phyloP scores from a whole-genome alignment of 2,329 filamentous ascomycete genomes.

The Penicillium sp. region DNA sequence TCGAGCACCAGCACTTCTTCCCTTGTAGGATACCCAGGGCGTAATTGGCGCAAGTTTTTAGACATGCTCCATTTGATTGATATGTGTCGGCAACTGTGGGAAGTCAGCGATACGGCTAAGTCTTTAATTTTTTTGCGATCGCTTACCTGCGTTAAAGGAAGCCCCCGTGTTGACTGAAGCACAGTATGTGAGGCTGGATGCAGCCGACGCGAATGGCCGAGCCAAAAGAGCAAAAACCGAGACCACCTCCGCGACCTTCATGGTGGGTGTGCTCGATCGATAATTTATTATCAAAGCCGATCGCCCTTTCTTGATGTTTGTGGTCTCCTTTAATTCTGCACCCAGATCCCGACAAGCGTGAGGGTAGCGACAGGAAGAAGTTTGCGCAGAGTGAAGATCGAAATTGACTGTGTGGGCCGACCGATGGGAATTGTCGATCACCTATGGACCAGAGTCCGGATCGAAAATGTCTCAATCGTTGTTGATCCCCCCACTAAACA shows the following conservation, averaged over 20 bases:
- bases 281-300: neutral
- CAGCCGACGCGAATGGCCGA: conserved; percentile 20
- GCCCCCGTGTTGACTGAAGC: conserved; percentile 47
- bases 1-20: conserved; percentile 51
- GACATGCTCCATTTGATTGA: conserved; percentile 49
- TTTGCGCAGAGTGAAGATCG: neutral
- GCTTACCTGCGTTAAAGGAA: conserved; percentile 38
- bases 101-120: conserved; percentile 8
- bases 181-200: conserved; percentile 40
- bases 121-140: neutral
- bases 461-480: neutral
- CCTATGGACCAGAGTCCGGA: neutral
- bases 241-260: conserved; percentile 23
- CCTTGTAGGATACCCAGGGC: conserved; percentile 48
- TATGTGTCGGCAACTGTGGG: conserved; percentile 38
- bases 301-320: neutral
- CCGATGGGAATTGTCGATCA: conserved; percentile 12
- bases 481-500: conserved; percentile 16
- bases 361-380: neutral
- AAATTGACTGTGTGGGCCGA: conserved; percentile 2
- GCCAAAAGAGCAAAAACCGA: conserved; percentile 28
- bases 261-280: conserved; percentile 11
- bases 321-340: neutral
- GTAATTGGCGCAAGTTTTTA: conserved; percentile 41
- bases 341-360: neutral